Base-by-base conservation (phyloP, 169 alveolate genomes). In the Fabrea salina region DNA sequence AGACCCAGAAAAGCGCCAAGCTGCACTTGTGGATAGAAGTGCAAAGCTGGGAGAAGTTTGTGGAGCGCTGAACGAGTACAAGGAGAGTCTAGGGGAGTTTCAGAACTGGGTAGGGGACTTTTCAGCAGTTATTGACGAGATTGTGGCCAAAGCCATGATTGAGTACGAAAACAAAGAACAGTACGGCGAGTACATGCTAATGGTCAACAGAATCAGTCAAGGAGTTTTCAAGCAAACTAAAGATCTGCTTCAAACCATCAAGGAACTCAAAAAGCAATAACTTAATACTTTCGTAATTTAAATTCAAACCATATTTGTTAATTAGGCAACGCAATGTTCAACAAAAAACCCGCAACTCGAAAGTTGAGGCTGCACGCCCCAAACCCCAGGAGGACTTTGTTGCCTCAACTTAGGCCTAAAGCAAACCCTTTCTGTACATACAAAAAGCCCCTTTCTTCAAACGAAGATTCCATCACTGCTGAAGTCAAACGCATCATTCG, bases 181-280 rank as follows among this genome's bases (percentile, higher is more conserved):
- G 19, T 64, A 64, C 41, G 54, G 35, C 13, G 75, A 64, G 54
- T 64, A 22, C 30, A 40, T 64, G 75, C 54, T n/a, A 35, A 39
- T 32, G 11, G 41, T 64, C 57, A 40, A 51, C 1, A n/a, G 19
- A 30, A 25, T 19, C 51, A 37, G 57, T 6, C 75, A 64, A 56
- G 41, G 30, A 40, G 54, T 64, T 13, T 64, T 64, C n/a, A 64
- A 64, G 54, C 57, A 64, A 25, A 37, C 57, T 41, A 51, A 64
- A 33, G 54, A 64, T n/a, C 16, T 64, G 4, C 16, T 64, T 25
- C 16, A 32, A 35, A 32, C 37, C 22, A 16, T 64, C 33, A 64
- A 64, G 30, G 39, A 16, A 22, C n/a, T 64, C 35, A 64, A 64
- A 40, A 64, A 64, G 37, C 59, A 51, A 51, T 51, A n/a, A n/a